Evolutionary conservation across 2,329 filamentous ascomycete species (phyloP), one percentile per base, ranked within the genome.

Genomic region (Colletotrichum musicola): DNA sequence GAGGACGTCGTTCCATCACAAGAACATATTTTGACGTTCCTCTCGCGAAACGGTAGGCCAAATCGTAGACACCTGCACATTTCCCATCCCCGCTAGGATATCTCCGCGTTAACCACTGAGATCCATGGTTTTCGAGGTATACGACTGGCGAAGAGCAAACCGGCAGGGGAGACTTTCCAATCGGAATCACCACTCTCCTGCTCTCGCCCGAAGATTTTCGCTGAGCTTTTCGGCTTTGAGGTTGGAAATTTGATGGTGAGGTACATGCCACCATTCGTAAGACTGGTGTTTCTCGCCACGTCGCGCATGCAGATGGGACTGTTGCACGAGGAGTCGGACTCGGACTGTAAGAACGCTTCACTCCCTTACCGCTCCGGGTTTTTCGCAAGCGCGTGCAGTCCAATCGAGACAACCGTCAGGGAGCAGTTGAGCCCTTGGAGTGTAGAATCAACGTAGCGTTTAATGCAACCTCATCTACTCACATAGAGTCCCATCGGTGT

Each of bases 91-190:
- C 92, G 93, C 93, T 90, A 92, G 87, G 83, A 89, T 94, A 97
- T 97, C 93, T 92, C 92, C 93, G 90, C 90, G 89, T 91, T 86
- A 88, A 90, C 89, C 92, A 86, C 83, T 76, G 74, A 82, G 76
- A 75, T 81, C 85, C 77, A 91, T 93, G 92, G 91, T 89, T 92
- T 87, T 89, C 89, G 89, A 93, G 94, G 91, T 97, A 97, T 90
- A 97, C 92, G 90, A 89, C 88, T 95, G 89, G 94, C 94, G 93
- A 86, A 97, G 86, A 97, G 81, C 75, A 86, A 96, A 82, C 77
- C 78, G 75, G 80, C 81, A 77, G 77, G 77, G 75, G 80, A 78
- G 74, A 77, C 72, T 57, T 75, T 77, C 79, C 84, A 80, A 59
- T 14, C 75, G 78, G 77, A 79, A 79, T 87, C 83, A 88, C 82